phyloP scores from a whole-genome alignment of 2,329 filamentous ascomycete genomes.

The Claviceps purpurea region DNA sequence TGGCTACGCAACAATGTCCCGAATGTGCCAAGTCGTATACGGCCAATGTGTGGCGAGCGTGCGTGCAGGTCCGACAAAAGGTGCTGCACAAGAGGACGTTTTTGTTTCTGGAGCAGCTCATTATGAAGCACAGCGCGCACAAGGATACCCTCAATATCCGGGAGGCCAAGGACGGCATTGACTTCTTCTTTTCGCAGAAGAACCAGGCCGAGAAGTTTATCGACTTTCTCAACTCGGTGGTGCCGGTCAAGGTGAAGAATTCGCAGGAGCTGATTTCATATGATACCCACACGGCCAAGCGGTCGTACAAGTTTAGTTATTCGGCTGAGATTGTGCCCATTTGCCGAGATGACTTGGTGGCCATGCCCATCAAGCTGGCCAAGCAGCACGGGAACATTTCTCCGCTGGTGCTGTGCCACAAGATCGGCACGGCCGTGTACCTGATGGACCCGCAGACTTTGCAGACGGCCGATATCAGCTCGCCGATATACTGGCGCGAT shows the following conservation, averaged over 20 bases:
- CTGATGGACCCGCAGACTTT: constrained; percentile 83
- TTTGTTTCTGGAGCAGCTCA: constrained; percentile 73
- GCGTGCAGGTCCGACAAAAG: constrained; percentile 92
- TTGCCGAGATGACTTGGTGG: constrained; percentile 96
- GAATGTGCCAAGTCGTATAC: constrained; percentile 95
- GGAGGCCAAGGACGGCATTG: constrained; percentile 87
- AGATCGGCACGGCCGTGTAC: constrained; percentile 80
- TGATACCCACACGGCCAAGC: constrained; percentile 80
- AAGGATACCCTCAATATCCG: constrained; percentile 96
- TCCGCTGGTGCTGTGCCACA: constrained; percentile 73
- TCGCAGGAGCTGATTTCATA: constrained; percentile 76
- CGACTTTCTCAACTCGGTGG: constrained; percentile 75
- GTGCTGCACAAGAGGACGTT: constrained; percentile 81
- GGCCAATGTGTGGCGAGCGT: constrained; percentile 86
- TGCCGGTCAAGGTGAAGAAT: constrained; percentile 66
- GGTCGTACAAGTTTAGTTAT: constrained; percentile 90
- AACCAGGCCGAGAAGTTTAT: constrained; percentile 90
- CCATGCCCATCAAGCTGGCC: constrained; percentile 76
- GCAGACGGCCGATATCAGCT: constrained; percentile 75
- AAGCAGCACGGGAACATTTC: constrained; percentile 80
- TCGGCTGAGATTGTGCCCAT: constrained; percentile 84
- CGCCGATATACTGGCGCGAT: constrained; percentile 76
- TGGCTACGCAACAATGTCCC: constrained; percentile 84
- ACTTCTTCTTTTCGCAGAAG: constrained; percentile 83
- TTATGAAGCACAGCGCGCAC: constrained; percentile 86